These are phyloP conservation scores for Magnolia changhungtana DNA, from an alignment of 164 flowering plant genomes.

Conservation along the genomic window DNA sequence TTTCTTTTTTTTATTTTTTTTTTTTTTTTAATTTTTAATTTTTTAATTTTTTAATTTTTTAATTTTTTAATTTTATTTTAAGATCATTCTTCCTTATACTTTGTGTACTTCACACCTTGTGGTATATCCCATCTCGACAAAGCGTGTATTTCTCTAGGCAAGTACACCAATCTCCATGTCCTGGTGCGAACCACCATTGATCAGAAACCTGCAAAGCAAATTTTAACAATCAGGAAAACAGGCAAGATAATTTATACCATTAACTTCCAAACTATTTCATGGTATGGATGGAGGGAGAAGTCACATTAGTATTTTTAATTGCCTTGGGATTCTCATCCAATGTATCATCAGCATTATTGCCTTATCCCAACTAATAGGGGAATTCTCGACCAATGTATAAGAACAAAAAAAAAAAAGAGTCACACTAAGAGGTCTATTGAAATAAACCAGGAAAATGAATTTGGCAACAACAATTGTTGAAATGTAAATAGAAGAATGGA, in stretches of 20 bases:
- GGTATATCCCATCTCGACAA: conserved; percentile 87
- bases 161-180: conserved; percentile 97
- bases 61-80: too few relatives aligned
- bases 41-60: too few relatives aligned
- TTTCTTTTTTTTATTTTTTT: too few relatives aligned
- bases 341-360: background rate
- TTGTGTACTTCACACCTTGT: conserved; percentile 50
- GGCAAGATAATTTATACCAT: background rate
- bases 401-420: background rate
- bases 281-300: background rate
- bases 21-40: too few relatives aligned
- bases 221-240: background rate
- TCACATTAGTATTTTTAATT: too few relatives aligned
- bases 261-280: background rate
- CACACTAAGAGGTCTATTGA: background rate
- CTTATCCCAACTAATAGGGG: too few relatives aligned
- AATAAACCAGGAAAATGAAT: too few relatives aligned
- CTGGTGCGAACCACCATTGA: conserved; percentile 95
- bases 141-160: conserved; percentile 85
- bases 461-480: too few relatives aligned
- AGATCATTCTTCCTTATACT: too few relatives aligned
- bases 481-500: too few relatives aligned
- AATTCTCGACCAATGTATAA: too few relatives aligned
- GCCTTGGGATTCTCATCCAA: background rate
- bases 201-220: conserved; percentile 64